Evolutionary conservation across 108 stramenopile species (phyloP), one percentile per base, ranked within the genome.

Genomic region (Nitzschia sp.): DNA sequence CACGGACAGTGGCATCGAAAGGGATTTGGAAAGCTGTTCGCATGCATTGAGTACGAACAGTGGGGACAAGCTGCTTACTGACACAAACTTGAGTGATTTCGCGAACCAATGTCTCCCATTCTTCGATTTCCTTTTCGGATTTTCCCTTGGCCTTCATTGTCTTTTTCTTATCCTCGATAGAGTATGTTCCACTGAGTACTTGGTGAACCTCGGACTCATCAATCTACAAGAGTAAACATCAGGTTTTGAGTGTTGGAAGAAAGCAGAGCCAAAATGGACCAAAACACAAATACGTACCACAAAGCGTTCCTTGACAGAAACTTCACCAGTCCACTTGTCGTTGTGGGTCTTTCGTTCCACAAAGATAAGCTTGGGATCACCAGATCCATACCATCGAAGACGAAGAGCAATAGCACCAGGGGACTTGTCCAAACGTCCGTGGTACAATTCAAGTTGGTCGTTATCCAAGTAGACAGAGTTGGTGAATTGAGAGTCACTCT

Each of bases 301-400:
- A 73, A 99, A 99, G 39, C 98, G 94, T 65, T 98, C 97, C 83
- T 99, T 99, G 21, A 96, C 97, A 26, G 85, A 87, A 56, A 87
- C 86, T 64, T 97, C 97, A 17, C 96, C 96, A n/a, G 94, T 92
- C 98, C 98, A 99, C 24, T 86, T 92, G 39, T 99, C 98, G 42
- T 93, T 90, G 78, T 99, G 98, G 12, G 98, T 99, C 79, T 99
- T 99, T 17, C 97, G 91, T 73, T 99, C 98, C 17, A 96, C 94
- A 73, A 98, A 99, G 41, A 96, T 93, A 34, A 80, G 48, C 41
- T 86, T 80, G 22, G 96, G 97, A 57, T 88, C 84, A 7, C 88
- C 88, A 7, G 87, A 78, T 19, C 94, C 97, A 71, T 98, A 98
- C 98, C 98, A 98, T 34, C 98, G 90, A 42, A 96, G 69, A 17